Evolutionary conservation across 2,329 filamentous ascomycete species (phyloP).

Genomic region (Botrytis elliptica): DNA sequence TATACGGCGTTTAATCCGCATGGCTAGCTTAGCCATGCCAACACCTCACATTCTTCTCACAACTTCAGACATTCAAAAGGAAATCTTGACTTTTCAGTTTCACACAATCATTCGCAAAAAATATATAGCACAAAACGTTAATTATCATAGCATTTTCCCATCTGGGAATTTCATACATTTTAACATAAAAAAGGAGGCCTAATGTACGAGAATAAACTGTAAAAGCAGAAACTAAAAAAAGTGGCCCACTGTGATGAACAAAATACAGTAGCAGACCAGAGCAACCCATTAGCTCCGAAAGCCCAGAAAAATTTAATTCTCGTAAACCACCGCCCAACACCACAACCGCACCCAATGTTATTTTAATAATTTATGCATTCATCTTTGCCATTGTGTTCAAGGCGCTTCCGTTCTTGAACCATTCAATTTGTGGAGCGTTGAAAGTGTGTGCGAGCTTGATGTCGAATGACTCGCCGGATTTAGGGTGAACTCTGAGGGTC

Average conservation of each 20-base stretch:
- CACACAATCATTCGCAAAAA: background rate
- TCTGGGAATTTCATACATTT: conserved; percentile 19
- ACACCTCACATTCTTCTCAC: background rate
- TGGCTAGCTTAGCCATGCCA: background rate
- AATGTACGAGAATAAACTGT: conserved; percentile 20
- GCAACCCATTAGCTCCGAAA: conserved; percentile 17
- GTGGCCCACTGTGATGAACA: conserved; percentile 14
- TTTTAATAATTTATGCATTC: conserved; percentile 27
- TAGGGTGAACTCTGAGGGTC: conserved; percentile 88
- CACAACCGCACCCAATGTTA: conserved; percentile 5
- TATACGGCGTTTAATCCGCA: background rate
- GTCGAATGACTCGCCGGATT: conserved; percentile 78
- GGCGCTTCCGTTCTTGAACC: conserved; percentile 98
- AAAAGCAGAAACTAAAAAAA: conserved; percentile 20
- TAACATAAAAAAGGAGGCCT: conserved; percentile 17
- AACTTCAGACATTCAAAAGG: background rate
- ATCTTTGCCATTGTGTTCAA: conserved; percentile 97
- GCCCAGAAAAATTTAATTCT: conserved; percentile 18
- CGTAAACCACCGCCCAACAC: conserved; percentile 17
- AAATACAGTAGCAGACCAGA: conserved; percentile 23
- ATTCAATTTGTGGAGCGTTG: conserved; percentile 96
- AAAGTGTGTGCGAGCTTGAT: conserved; percentile 90
- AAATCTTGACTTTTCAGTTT: too few relatives aligned
- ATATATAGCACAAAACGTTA: background rate
- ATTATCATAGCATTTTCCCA: conserved; percentile 1